Evolutionary conservation across 148 eudicot species (phyloP), one percentile per base, ranked within the genome.

Genomic region (Heliamphora exappendiculata): DNA sequence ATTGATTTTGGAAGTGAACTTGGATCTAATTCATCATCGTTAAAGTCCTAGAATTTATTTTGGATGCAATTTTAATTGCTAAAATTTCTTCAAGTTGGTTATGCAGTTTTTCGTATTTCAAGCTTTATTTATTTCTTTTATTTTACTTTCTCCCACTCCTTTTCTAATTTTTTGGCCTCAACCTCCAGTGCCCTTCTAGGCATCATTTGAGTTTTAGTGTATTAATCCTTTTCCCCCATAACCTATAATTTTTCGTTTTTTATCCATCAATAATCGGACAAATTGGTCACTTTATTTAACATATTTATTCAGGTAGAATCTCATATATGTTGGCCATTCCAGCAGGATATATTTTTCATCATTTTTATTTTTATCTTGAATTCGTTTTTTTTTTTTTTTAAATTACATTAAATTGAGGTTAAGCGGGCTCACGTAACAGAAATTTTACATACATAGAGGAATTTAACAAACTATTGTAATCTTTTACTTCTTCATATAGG

Each of bases 401-500:
- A n/a, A n/a, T n/a, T n/a, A n/a, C n/a, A n/a, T n/a, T n/a, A n/a
- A n/a, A n/a, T n/a, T n/a, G n/a, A 14, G 50, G 28, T 44, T 70
- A 14, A 67, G 50, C n/a, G n/a, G n/a, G n/a, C n/a, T n/a, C n/a
- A n/a, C n/a, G n/a, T n/a, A n/a, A n/a, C n/a, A n/a, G n/a, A n/a
- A n/a, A n/a, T n/a, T n/a, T n/a, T n/a, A n/a, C n/a, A n/a, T n/a
- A n/a, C n/a, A n/a, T n/a, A n/a, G n/a, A n/a, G n/a, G n/a, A n/a
- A n/a, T n/a, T n/a, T n/a, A n/a, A n/a, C n/a, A n/a, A n/a, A n/a
- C n/a, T n/a, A n/a, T n/a, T n/a, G n/a, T n/a, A n/a, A n/a, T n/a
- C n/a, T n/a, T 17, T n/a, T 34, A 45, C 50, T 49, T 29, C 68
- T 16, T 24, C 62, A 24, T 71, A 75, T 83, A 91, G 97, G 90